phyloP scores from a whole-genome alignment of 306 rosid species.

The Neltuma alba region DNA sequence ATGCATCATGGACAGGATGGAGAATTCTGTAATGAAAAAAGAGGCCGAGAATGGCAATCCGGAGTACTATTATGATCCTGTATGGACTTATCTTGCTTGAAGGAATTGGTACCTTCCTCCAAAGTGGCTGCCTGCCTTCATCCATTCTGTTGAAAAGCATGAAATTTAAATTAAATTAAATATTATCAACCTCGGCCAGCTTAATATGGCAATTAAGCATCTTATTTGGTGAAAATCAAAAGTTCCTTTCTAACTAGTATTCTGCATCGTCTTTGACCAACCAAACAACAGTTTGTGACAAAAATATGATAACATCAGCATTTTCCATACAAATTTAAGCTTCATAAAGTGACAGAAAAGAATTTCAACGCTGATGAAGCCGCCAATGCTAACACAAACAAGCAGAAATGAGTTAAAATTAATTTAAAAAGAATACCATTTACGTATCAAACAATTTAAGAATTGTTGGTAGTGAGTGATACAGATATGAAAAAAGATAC shows the following conservation, averaged over 20 bases:
- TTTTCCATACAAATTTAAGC: constrained; percentile 6
- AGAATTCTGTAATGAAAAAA: constrained; percentile 90
- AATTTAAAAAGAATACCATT: neutral
- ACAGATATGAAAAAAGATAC: neutral
- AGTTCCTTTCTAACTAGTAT: neutral
- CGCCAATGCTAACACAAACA: neutral
- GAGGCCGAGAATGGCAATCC: constrained; percentile 71
- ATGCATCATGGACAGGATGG: constrained; percentile 84
- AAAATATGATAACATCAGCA: neutral
- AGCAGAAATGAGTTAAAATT: neutral
- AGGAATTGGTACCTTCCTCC: constrained; percentile 77
- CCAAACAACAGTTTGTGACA: neutral
- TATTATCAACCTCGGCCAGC: neutral
- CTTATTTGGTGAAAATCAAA: neutral
- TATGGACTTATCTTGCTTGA: constrained; percentile 95
- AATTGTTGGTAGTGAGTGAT: neutral
- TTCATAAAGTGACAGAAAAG: neutral
- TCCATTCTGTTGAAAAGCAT: constrained; percentile 68
- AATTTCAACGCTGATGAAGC: neutral
- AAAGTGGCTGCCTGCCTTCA: constrained; percentile 93
- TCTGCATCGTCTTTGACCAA: neutral
- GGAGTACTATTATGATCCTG: constrained; percentile 72
- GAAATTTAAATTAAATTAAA: constrained; percentile 16
- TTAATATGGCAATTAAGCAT: neutral
- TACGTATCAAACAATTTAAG: neutral